phyloP scores from a whole-genome alignment of 768 basidiomycete genomes.

The Amanita muscaria region DNA sequence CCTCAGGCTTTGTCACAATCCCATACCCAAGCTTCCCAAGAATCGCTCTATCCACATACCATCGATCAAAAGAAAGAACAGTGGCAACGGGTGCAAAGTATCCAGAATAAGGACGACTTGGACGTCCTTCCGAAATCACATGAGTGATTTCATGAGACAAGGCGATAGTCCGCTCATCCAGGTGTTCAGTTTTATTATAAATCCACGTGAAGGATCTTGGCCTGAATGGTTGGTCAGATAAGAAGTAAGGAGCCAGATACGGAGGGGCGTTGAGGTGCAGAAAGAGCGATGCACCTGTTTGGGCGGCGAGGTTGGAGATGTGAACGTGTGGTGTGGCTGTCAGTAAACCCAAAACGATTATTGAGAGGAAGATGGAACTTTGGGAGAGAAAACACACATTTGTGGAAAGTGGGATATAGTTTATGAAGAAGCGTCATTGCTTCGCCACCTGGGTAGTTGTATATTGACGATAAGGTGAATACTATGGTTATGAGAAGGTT shows the following conservation, averaged over 20 bases:
- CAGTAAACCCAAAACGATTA: not conserved
- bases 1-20: not conserved
- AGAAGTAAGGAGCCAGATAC: slow-evolving; percentile 17
- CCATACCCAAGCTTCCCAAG: not conserved
- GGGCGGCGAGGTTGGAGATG: slow-evolving; percentile 78
- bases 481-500: slow-evolving; percentile 50
- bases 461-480: slow-evolving; percentile 47
- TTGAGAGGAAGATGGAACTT: not conserved
- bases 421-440: slow-evolving; percentile 60
- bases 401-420: slow-evolving; percentile 20
- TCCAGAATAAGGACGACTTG: slow-evolving; percentile 15
- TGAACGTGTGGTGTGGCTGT: slow-evolving; percentile 45
- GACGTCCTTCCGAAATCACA: slow-evolving; percentile 45
- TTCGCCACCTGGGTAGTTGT: slow-evolving; percentile 86
- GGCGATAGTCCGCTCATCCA: slow-evolving; percentile 35
- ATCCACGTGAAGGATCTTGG: slow-evolving; percentile 33
- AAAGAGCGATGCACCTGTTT: slow-evolving; percentile 88
- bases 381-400: not conserved
- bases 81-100: slow-evolving; percentile 36
- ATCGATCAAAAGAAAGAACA: slow-evolving; percentile 35
- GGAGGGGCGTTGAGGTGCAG: slow-evolving; percentile 60
- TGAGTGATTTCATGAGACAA: slow-evolving; percentile 44
- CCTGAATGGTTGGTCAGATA: slow-evolving; percentile 11
- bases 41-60: not conserved
- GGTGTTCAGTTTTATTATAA: slow-evolving; percentile 78